A percentile compares a stretch with the other conserved stretches of the same genome.
Conservation (phyloP, 352 stramenopile species). For the Phytophthora lateralis region DNA sequence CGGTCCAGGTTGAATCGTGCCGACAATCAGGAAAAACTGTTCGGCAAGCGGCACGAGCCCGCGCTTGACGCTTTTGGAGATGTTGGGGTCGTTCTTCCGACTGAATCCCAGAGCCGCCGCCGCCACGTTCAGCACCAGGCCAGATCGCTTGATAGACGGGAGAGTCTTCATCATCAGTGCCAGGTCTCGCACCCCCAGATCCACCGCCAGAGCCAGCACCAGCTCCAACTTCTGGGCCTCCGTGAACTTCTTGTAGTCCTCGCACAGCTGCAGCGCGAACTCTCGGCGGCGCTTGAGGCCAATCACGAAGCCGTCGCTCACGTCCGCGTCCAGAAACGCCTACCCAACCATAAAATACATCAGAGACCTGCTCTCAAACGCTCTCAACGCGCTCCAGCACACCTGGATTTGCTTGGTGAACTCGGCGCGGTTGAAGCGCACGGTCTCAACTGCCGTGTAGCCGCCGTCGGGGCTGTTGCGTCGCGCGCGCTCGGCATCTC, state of each 20-base stretch:
- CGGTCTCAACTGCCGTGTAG: slow-evolving; percentile 36
- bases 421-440: slow-evolving; percentile 60
- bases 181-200: slow-evolving; percentile 80
- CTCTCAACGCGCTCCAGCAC: neutral
- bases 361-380: neutral
- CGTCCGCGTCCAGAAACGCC: slow-evolving; percentile 67
- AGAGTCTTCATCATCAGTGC: slow-evolving; percentile 84
- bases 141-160: slow-evolving; percentile 73
- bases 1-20: slow-evolving; percentile 68
- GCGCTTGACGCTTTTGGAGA: slow-evolving; percentile 87
- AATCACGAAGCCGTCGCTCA: slow-evolving; percentile 85
- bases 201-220: slow-evolving; percentile 78
- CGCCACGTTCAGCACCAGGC: slow-evolving; percentile 84
- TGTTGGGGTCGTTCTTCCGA: slow-evolving; percentile 81
- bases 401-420: slow-evolving; percentile 70
- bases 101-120: slow-evolving; percentile 78
- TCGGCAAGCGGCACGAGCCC: slow-evolving; percentile 81
- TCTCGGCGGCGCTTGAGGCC: slow-evolving; percentile 79
- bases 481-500: slow-evolving; percentile 43
- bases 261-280: slow-evolving; percentile 75
- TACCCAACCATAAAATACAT: slow-evolving; percentile 4
- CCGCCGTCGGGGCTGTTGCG: slow-evolving; percentile 39
- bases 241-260: slow-evolving; percentile 80
- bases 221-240: slow-evolving; percentile 80
- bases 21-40: slow-evolving; percentile 81